Evolutionary conservation across 345 rosid species (phyloP).

Genomic region (Streptanthus diversifolius): DNA sequence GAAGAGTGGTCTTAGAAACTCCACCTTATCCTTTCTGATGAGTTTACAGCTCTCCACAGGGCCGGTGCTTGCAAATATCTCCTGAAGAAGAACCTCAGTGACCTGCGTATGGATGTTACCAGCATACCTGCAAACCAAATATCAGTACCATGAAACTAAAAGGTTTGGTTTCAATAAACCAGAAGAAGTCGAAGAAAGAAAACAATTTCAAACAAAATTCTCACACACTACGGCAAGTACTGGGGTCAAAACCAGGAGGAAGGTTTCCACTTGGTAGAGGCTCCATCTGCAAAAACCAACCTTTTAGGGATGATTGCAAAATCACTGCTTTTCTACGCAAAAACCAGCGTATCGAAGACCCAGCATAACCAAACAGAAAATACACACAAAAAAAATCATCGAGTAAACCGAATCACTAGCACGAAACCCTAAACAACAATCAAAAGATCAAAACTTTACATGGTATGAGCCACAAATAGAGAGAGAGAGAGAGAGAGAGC

Average conservation of each 20-base stretch:
- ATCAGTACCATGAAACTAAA: neutral
- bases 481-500: neutral
- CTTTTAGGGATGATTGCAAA: neutral
- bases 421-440: neutral
- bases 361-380: neutral
- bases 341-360: neutral
- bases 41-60: constrained; percentile 90
- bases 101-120: constrained; percentile 89
- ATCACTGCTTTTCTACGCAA: neutral
- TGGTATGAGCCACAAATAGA: neutral
- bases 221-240: constrained; percentile 99
- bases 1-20: neutral
- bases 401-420: neutral
- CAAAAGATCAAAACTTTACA: constrained; percentile 1
- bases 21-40: constrained; percentile 86
- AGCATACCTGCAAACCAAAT: constrained; percentile 62
- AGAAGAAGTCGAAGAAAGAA: neutral
- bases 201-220: constrained; percentile 38
- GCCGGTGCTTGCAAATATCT: constrained; percentile 84
- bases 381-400: no score
- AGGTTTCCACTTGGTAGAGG: constrained; percentile 96
- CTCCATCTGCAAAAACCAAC: constrained; percentile 65
- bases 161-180: neutral
- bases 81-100: constrained; percentile 87
- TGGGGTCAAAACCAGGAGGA: constrained; percentile 99